Conservation (phyloP, 768 basidiomycete species). For the Phaffia australis region DNA sequence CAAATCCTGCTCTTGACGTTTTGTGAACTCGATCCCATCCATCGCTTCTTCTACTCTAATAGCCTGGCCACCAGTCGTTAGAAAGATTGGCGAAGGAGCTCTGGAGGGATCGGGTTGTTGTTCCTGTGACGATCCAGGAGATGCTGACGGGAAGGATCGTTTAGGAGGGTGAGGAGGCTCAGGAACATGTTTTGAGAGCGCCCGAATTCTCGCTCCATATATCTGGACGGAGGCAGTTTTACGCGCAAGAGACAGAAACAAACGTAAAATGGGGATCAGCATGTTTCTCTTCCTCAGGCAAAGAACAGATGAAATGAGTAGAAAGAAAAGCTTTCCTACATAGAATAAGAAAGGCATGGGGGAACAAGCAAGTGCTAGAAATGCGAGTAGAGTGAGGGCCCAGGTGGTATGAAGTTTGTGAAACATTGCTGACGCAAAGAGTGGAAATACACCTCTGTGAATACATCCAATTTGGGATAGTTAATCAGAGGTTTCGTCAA, state of each 20-base stretch:
- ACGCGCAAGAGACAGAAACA: too few species aligned
- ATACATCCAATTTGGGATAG: too few species aligned
- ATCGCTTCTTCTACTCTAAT: constrained; percentile 3
- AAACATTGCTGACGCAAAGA: constrained; percentile 3
- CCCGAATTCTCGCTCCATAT: constrained; percentile 2
- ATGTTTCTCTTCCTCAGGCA: too few species aligned
- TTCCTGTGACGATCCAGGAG: too few species aligned
- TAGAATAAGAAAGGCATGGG: constrained; percentile 15
- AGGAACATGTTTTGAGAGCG: constrained; percentile 11
- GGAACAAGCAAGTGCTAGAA: neutral
- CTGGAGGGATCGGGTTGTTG: neutral
- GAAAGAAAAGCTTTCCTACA: neutral
- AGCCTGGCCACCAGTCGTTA: neutral
- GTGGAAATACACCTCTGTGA: neutral
- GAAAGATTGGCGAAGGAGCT: neutral
- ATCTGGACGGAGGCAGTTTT: neutral
- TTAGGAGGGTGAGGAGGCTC: neutral
- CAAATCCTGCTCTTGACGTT: neutral
- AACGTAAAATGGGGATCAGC: too few species aligned
- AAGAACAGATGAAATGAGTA: neutral
- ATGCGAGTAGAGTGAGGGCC: constrained; percentile 3
- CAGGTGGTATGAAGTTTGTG: neutral
- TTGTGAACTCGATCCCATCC: constrained; percentile 1
- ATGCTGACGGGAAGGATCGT: too few species aligned
- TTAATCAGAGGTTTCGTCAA: too few species aligned